Evolutionary conservation across 371 early-diverging fungal species (phyloP), one percentile per base, ranked within the genome.

Genomic region (Agmasoma carcini): DNA sequence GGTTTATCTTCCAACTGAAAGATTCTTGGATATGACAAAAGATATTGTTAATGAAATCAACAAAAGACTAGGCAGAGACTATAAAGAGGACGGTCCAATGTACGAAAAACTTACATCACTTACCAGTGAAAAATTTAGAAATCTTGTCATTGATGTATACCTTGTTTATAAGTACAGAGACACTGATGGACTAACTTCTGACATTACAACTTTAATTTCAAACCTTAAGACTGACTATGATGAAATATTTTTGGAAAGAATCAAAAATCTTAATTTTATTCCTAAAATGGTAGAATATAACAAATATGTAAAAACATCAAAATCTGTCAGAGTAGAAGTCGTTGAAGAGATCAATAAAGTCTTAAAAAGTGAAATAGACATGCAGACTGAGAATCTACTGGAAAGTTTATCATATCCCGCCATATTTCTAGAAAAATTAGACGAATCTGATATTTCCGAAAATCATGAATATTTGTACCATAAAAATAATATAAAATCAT

Each of bases 1-100:
- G 37, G 36, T 56, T 6, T 59, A 48, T n/a, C 59, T 75, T 5
- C 38, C 52, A 11, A 55, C 64, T 47, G 48, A 49, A 30, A 68
- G 61, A 48, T 75, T 71, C 50, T 39, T 55, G 15, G 69, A 71
- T 17, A 51, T 75, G 15, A 58, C 68, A n/a, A 51, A 64, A 20
- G 75, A 75, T 50, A 48, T 75, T 34, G 30, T 61, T 1, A 66
- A 75, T 45, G 75, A 75, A 49, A 67, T 75, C 37, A 19, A 61
- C 14, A 14, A 68, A 49, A 58, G 71, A 53, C 44, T 36, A 22
- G 38, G 34, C 6, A 15, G 45, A 3, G 58, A 51, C 2, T 61
- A 55, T 30, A 30, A 46, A 20, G 27, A 61, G 0, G 43, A 66
- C 39, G 64, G 59, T 14, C 26, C 34, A 0, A 64, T 70, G 47